These are phyloP conservation scores for Ichthyophthirius multifiliis DNA, from an alignment of 169 alveolate genomes.

Conservation along the genomic window DNA sequence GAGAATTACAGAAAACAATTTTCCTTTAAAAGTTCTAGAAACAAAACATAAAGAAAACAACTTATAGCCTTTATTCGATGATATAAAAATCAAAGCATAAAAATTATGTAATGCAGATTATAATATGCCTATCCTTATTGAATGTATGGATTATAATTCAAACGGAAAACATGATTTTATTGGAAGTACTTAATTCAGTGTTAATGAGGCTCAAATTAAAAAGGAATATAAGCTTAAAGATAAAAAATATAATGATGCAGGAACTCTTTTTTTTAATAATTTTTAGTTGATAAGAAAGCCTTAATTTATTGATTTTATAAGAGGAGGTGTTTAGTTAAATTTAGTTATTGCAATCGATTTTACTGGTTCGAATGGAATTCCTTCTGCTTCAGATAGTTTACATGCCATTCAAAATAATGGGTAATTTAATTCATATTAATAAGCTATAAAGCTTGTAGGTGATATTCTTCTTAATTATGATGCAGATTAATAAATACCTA, in stretches of 20 bases:
- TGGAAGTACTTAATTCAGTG: background rate
- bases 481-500: constrained; percentile 57
- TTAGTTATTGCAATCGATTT: constrained; percentile 60
- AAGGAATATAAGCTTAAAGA: background rate
- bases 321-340: constrained; percentile 60
- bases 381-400: constrained; percentile 30
- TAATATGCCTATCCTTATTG: constrained; percentile 19
- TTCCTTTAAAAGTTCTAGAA: background rate
- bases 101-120: constrained; percentile 50
- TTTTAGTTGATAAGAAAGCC: constrained; percentile 22
- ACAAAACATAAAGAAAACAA: constrained; percentile 1
- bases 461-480: constrained; percentile 58
- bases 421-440: constrained; percentile 43
- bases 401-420: constrained; percentile 28
- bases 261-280: background rate
- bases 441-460: constrained; percentile 57
- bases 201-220: background rate
- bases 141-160: constrained; percentile 11
- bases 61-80: constrained; percentile 11
- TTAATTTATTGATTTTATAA: constrained; percentile 56
- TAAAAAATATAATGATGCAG: constrained; percentile 1
- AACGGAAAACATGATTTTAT: constrained; percentile 6
- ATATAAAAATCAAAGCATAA: constrained; percentile 7
- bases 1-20: background rate
- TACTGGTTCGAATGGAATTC: constrained; percentile 57